Base-by-base conservation (phyloP, 2,329 filamentous ascomycete species). In the Gaeumannomyces sp. region DNA sequence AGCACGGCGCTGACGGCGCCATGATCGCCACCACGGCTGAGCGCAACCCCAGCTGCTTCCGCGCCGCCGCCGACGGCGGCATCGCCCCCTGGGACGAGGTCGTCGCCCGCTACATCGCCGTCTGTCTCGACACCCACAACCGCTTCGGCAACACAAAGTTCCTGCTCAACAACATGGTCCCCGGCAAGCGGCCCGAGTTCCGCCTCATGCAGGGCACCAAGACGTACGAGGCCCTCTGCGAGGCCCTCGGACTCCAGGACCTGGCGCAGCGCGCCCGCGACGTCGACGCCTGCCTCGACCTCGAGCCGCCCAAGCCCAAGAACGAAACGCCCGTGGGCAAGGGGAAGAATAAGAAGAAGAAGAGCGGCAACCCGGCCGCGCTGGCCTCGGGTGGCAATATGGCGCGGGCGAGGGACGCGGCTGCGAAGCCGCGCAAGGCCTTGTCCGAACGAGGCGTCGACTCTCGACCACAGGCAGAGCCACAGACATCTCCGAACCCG, bases 1-100 rank as follows among this genome's bases (percentile, higher is more conserved):
- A 97, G 74, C 97, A 85, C 73, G 89, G 88, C n/a, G 91, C 90
- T 7, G 93, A 98, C 72, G 94, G 93, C 7, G 95, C 92, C 67
- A 99, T 99, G 95, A 98, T 99, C 71, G 95, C 95, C 13, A 95
- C 92, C 3, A 85, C 92, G 4, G 95, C 95, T 1, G 95, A 99
- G 79, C 86, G 89, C 68, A 99, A 99, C 73, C 86, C 93, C 3
- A 96, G 91, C 69, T 93, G 91, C 72, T 99, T 99, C 80, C 85
- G 90, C 56, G 75, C 83, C 1, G 77, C 84, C 53, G 84, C 81
- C 1, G 85, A 91, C 57, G 93, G 92, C 14, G 92, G 91, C 1
- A 73, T 88, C 45, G 83, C 86, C 0, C 80, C 84, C 1, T 98
- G 94, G 94, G 79, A 82, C 66, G 88, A 94, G 62, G 88, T 96